Evolutionary conservation across 2,329 filamentous ascomycete species (phyloP), one percentile per base, ranked within the genome.

Genomic region (Scedosporium boydii): DNA sequence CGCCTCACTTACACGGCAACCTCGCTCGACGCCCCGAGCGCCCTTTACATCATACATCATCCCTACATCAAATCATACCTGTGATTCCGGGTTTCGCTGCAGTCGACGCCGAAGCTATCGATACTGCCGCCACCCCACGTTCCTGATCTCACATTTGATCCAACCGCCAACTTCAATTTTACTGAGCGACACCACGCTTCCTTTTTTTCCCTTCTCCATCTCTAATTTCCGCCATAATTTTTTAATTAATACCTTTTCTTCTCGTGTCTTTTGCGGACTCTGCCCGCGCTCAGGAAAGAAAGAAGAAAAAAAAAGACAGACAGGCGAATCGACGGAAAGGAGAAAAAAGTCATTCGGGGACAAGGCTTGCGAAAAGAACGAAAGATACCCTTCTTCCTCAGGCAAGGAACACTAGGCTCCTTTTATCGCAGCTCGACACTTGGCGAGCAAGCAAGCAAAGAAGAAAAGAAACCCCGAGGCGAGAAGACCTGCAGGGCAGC

Each of bases 21-120:
- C 51, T 12, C 51, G 7, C 51, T n/a, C 51, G 18, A 27, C 51
- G 23, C 10, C 51, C 18, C 21, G 1, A 55, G 23, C 51, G 12
- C 23, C 57, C 16, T 59, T 59, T 59, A 59, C 57, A 59, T 59
- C 57, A 59, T 59, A 59, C 29, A 23, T 27, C 34, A 38, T 38
- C 34, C 34, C 34, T 38, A 38, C 34, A 38, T 38, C 34, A 38
- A 38, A 38, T 38, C 34, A 38, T 27, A 26, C 18, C 51, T 55
- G 51, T 29, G 23, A 55, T 29, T 10, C 51, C 51, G 23, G 51
- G 51, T 23, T 38, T 55, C 51, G 51, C 23, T 55, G 7, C 51
- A 14, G 9, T 23, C 23, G 51, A 18, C 51, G 23, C 23, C 51
- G 51, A 27, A 55, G 51, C 51, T 23, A 23, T 27, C 23, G 51